phyloP scores from a whole-genome alignment of 2,329 filamentous ascomycete genomes.

The Dothidotthia symphoricarpi region DNA sequence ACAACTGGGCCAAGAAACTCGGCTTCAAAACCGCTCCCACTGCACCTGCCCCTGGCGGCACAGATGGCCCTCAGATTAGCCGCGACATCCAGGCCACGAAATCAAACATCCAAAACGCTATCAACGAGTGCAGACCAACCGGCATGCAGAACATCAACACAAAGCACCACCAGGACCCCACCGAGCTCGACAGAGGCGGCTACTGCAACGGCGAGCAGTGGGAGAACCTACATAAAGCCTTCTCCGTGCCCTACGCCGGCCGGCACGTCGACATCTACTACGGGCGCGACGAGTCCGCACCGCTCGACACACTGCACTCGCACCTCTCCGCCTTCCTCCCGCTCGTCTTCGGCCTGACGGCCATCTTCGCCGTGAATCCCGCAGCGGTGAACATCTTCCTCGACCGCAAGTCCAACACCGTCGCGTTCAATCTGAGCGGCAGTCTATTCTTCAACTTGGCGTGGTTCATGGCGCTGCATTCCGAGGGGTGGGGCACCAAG shows the following conservation, averaged over 20 bases:
- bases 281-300: conserved; percentile 29
- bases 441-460: conserved; percentile 92
- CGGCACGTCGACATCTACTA: conserved; percentile 40
- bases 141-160: conserved; percentile 34
- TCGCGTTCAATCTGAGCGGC: conserved; percentile 87
- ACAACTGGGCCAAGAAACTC: conserved; percentile 40
- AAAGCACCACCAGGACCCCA: conserved; percentile 39
- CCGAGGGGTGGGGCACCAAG: conserved; percentile 18
- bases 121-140: conserved; percentile 39
- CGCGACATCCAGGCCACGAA: conserved; percentile 37
- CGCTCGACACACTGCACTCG: conserved; percentile 26
- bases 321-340: conserved; percentile 34
- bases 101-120: conserved; percentile 39
- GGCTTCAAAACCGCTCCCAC: conserved; percentile 33
- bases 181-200: conserved; percentile 39
- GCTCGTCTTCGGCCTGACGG: conserved; percentile 35
- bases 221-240: conserved; percentile 41
- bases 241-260: conserved; percentile 35
- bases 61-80: conserved; percentile 37
- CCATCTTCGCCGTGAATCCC: conserved; percentile 64
- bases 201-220: conserved; percentile 41
- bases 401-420: conserved; percentile 73
- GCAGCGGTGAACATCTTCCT: conserved; percentile 82
- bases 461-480: conserved; percentile 79
- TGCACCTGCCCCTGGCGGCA: conserved; percentile 10